phyloP scores from a whole-genome alignment of 2,329 filamentous ascomycete genomes.

The Stagonosporopsis rhizophila region DNA sequence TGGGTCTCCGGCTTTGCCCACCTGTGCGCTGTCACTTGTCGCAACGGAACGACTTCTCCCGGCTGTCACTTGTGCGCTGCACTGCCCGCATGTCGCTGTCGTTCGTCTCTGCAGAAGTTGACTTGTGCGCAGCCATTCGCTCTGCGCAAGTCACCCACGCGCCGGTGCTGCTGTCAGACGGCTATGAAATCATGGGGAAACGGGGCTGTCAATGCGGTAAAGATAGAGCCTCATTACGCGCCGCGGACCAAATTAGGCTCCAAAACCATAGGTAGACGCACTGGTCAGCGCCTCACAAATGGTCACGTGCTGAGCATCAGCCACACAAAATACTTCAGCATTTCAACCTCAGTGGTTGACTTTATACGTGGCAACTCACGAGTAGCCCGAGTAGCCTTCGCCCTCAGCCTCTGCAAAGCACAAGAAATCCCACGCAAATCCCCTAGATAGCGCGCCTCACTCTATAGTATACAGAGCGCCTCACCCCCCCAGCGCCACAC shows the following conservation, averaged over 20 bases:
- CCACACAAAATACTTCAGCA: background rate
- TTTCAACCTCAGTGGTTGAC: background rate
- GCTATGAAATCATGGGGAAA: slow-evolving; percentile 35
- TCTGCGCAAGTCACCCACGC: slow-evolving; percentile 42
- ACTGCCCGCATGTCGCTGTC: slow-evolving; percentile 7
- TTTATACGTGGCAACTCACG: background rate
- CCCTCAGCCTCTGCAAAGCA: too few species aligned
- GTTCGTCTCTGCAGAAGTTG: slow-evolving; percentile 13
- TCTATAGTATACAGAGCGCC: background rate
- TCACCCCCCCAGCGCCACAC: background rate
- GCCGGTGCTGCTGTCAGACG: slow-evolving; percentile 25
- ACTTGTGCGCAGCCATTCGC: slow-evolving; percentile 31
- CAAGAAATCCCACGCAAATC: too few species aligned
- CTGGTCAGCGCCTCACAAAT: background rate
- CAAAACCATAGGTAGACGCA: background rate
- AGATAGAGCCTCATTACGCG: slow-evolving; percentile 48
- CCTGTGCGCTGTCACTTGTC: slow-evolving; percentile 26
- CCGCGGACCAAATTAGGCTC: slow-evolving; percentile 13
- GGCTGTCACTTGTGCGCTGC: slow-evolving; percentile 36
- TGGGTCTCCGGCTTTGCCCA: slow-evolving; percentile 43
- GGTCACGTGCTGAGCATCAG: background rate
- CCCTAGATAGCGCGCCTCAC: too few species aligned
- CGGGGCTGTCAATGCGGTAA: slow-evolving; percentile 19
- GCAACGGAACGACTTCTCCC: slow-evolving; percentile 22
- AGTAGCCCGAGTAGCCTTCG: background rate